A percentile compares a stretch with the other conserved stretches of the same genome.
These are phyloP conservation scores for Talaromyces albobiverticillius DNA, from an alignment of 2,329 filamentous ascomycete genomes.

Conservation along the genomic window DNA sequence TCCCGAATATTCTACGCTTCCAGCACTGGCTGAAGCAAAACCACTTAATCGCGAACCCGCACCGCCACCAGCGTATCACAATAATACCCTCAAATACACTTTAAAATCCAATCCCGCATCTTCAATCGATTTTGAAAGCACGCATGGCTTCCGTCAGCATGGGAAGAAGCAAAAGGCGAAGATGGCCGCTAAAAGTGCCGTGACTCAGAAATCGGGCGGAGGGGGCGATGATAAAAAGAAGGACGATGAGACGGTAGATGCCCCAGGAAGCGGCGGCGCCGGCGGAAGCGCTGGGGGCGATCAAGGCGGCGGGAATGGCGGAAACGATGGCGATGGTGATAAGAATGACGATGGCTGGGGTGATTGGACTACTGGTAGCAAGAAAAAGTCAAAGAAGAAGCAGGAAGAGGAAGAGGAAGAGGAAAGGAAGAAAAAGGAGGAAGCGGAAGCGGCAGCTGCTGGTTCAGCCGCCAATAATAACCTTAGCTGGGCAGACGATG, in stretches of 20 bases:
- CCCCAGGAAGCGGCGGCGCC: constrained; percentile 30
- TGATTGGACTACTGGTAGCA: constrained; percentile 31
- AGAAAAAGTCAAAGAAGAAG: constrained; percentile 30
- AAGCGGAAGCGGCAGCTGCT: constrained; percentile 34
- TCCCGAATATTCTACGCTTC: constrained; percentile 30
- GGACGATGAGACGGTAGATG: constrained; percentile 27
- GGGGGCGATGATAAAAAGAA: constrained; percentile 30
- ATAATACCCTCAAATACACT: constrained; percentile 12
- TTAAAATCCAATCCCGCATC: constrained; percentile 15
- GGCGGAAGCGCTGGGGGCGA: constrained; percentile 28
- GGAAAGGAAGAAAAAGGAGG: constrained; percentile 21
- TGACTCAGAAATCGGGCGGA: constrained; percentile 17
- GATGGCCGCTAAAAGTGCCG: constrained; percentile 20
- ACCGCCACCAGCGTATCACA: constrained; percentile 11
- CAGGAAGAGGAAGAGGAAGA: constrained; percentile 30
- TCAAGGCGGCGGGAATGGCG: constrained; percentile 28
- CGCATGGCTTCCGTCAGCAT: constrained; percentile 30
- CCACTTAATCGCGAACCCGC: constrained; percentile 9
- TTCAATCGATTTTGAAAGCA: constrained; percentile 12
- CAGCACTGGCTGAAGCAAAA: constrained; percentile 26
- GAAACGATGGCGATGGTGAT: constrained; percentile 34
- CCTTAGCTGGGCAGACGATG: constrained; percentile 47
- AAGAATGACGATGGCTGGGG: constrained; percentile 43
- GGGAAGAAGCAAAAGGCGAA: constrained; percentile 27
- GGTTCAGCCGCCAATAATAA: constrained; percentile 25